These are phyloP conservation scores for Tephrocybe sp. DNA, from an alignment of 768 basidiomycete species.

Conservation along the genomic window DNA sequence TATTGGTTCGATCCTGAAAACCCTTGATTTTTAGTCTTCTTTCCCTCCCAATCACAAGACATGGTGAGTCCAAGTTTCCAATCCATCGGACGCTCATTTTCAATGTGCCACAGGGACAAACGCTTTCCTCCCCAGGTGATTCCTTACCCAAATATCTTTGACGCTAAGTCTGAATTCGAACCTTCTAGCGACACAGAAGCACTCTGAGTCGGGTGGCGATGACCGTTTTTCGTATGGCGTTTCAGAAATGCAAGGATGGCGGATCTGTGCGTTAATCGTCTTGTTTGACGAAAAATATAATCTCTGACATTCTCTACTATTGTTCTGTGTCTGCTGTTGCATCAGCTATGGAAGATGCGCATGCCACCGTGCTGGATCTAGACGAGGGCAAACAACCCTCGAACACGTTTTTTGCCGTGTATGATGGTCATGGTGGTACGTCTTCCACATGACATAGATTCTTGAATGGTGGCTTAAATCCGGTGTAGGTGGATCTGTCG, in stretches of 20 bases:
- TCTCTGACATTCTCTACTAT: not conserved
- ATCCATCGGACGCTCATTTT: slow-evolving; percentile 12
- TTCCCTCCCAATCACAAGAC: slow-evolving; percentile 14
- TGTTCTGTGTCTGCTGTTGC: slow-evolving; percentile 1
- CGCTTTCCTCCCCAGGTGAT: slow-evolving; percentile 77
- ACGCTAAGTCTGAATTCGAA: slow-evolving; percentile 9
- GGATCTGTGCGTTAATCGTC: slow-evolving; percentile 75
- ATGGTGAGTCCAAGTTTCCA: slow-evolving; percentile 29
- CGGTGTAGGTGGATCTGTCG: slow-evolving; percentile 72
- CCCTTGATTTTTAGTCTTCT: slow-evolving; percentile 9
- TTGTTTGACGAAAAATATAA: not conserved
- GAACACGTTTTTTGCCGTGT: slow-evolving; percentile 93
- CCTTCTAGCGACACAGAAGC: slow-evolving; percentile 75
- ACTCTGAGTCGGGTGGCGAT: slow-evolving; percentile 71
- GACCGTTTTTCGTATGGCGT: slow-evolving; percentile 71
- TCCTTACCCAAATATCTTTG: slow-evolving; percentile 15
- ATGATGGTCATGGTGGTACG: slow-evolving; percentile 97
- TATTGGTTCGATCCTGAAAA: slow-evolving; percentile 13
- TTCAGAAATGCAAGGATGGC: slow-evolving; percentile 99
- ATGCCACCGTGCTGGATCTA: slow-evolving; percentile 72
- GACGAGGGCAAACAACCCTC: slow-evolving; percentile 47
- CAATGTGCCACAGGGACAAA: slow-evolving; percentile 68
- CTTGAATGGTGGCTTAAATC: slow-evolving; percentile 7
- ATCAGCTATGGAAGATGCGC: slow-evolving; percentile 97
- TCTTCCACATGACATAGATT: no score